Evolutionary conservation across 345 rosid genomes (phyloP).

Genomic region (Melaleuca alternifolia): DNA sequence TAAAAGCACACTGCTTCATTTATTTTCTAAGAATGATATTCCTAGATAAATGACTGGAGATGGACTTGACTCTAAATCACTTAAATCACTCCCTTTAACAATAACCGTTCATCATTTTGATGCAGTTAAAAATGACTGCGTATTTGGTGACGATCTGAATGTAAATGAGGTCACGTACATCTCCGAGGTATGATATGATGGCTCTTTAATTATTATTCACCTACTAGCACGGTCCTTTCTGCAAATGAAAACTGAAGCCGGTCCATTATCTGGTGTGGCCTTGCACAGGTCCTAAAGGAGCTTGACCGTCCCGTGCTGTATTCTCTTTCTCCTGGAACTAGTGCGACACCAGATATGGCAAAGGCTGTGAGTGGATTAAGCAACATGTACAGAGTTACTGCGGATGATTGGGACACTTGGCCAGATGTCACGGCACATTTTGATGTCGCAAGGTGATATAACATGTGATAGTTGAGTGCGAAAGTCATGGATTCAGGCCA

Average conservation of each 20-base stretch:
- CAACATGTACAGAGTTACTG: conserved; percentile 85
- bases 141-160: conserved; percentile 74
- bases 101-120: not conserved
- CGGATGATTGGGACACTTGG: conserved; percentile 96
- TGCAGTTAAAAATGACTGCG: conserved; percentile 83
- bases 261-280: not conserved
- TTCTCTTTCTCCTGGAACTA: conserved; percentile 87
- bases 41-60: not conserved
- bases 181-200: conserved; percentile 38
- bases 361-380: conserved; percentile 48
- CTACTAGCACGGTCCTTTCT: not conserved
- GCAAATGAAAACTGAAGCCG: not conserved
- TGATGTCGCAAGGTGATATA: conserved; percentile 53
- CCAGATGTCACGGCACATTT: conserved; percentile 69
- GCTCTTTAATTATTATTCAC: not conserved
- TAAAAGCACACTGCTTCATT: not conserved
- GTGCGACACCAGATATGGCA: conserved; percentile 75
- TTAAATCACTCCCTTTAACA: not conserved
- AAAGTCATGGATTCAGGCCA: not conserved
- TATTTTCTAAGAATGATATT: not conserved
- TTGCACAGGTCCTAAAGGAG: conserved; percentile 53
- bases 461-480: not conserved
- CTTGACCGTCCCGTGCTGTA: conserved; percentile 62
- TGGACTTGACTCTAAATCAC: not conserved
- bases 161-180: conserved; percentile 53